Evolutionary conservation across 202 grass and related monocot genomes (phyloP).

Genomic region (Eragrostis tef): DNA sequence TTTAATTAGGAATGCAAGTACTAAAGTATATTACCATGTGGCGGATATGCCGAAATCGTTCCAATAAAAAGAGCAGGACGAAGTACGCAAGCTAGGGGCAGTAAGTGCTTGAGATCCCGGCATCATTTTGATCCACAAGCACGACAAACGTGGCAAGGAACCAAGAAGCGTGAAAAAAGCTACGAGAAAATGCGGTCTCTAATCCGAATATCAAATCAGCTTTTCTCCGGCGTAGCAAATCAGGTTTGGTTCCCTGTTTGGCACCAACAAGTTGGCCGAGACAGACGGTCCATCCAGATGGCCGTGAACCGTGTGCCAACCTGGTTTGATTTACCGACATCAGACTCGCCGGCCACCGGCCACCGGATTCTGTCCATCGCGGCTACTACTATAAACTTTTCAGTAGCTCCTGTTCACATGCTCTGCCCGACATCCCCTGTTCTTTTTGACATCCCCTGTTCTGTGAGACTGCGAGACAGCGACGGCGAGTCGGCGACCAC

Average conservation of each 20-base stretch:
- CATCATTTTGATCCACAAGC: neutral
- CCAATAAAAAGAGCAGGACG: neutral
- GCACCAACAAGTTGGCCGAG: slow-evolving; percentile 1
- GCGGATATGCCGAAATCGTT: neutral
- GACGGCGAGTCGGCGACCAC: neutral
- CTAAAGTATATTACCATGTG: too few relatives aligned
- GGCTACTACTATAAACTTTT: too few relatives aligned
- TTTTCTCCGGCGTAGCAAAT: neutral
- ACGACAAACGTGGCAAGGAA: neutral
- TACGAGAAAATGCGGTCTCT: neutral
- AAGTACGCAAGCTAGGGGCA: neutral
- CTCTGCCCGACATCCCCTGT: too few relatives aligned
- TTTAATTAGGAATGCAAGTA: too few relatives aligned
- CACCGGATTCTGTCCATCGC: neutral
- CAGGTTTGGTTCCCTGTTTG: neutral
- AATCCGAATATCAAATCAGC: neutral
- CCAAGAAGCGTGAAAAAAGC: neutral
- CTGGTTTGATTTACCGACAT: neutral
- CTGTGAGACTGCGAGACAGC: neutral
- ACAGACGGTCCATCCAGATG: neutral
- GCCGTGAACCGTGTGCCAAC: neutral
- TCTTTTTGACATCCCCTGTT: too few relatives aligned
- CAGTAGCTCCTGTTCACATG: too few relatives aligned
- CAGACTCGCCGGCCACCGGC: neutral
- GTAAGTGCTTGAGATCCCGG: neutral